Percentiles rank a stretch among this genome's conserved stretches.
phyloP scores from a whole-genome alignment of 805 yeast genomes.

The Ogataea ganodermae region DNA sequence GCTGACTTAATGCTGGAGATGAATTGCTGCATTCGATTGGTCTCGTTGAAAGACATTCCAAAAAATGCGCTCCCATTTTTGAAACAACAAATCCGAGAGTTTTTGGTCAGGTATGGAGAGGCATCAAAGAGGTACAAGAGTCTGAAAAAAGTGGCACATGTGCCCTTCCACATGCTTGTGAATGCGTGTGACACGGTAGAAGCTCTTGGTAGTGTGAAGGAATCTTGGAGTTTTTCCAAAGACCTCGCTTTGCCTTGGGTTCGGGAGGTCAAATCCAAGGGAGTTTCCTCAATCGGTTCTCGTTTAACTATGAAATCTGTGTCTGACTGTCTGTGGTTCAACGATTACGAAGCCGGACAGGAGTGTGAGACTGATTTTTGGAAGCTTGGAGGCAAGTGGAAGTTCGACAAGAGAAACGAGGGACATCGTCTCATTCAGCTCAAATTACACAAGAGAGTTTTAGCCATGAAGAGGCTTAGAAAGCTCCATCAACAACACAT shows the following conservation, averaged over 20 bases:
- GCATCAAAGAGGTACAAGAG: constrained; percentile 4
- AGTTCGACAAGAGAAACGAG: constrained; percentile 8
- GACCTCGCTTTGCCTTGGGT: constrained; percentile 17
- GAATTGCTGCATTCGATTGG: constrained; percentile 14
- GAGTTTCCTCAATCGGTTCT: constrained; percentile 8
- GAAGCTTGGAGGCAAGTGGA: constrained; percentile 17
- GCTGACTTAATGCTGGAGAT: constrained; percentile 15
- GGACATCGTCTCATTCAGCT: constrained; percentile 14
- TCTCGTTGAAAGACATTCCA: constrained; percentile 5
- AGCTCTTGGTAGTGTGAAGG: background rate
- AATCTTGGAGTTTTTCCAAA: constrained; percentile 13
- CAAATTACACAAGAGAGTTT: constrained; percentile 14
- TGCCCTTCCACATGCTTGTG: constrained; percentile 18
- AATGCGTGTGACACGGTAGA: constrained; percentile 13
- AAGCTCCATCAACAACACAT: background rate
- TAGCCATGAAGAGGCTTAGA: constrained; percentile 7
- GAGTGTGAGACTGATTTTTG: constrained; percentile 10
- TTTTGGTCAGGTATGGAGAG: constrained; percentile 4
- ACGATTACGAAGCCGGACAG: constrained; percentile 13
- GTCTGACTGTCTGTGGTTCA: constrained; percentile 19
- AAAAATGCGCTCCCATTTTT: background rate
- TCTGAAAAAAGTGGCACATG: constrained; percentile 11
- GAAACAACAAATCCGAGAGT: constrained; percentile 1
- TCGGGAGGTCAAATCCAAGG: constrained; percentile 11
- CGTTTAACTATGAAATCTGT: constrained; percentile 16